Percentiles rank a stretch among this genome's conserved stretches.
phyloP scores from a whole-genome alignment of 306 rosid species.

The Cucumis melo region DNA sequence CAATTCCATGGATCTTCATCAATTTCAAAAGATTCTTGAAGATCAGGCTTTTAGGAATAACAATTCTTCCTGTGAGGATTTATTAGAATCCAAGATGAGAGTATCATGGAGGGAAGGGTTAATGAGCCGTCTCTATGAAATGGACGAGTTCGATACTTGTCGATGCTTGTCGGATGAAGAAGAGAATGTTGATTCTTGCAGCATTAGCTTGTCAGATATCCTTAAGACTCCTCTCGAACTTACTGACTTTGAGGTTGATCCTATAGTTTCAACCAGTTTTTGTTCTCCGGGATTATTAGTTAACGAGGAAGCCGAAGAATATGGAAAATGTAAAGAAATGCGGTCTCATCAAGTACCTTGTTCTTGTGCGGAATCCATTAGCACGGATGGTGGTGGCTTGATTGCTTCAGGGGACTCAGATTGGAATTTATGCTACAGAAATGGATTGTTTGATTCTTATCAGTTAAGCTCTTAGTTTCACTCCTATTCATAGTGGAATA shows the following conservation, averaged over 20 bases:
- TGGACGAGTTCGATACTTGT: conserved; percentile 62
- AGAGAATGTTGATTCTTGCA: conserved; percentile 14
- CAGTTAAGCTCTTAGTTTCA: conserved; percentile 6
- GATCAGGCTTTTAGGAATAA: conserved; percentile 40
- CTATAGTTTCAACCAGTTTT: conserved; percentile 11
- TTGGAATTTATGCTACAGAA: conserved; percentile 45
- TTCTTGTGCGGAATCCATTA: conserved; percentile 52
- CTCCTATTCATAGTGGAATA: conserved; percentile 8
- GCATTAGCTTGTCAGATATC: conserved; percentile 10
- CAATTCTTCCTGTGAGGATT: conserved; percentile 29
- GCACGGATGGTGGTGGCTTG: conserved; percentile 53
- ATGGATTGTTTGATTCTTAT: conserved; percentile 30
- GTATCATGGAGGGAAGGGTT: conserved; percentile 73
- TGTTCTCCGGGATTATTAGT: conserved; percentile 8
- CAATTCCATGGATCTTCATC: conserved; percentile 37
- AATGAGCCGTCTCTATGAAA: conserved; percentile 38
- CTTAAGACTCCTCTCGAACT: conserved; percentile 17
- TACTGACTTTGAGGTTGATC: conserved; percentile 9
- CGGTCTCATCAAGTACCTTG: conserved; percentile 13
- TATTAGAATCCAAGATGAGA: conserved; percentile 45
- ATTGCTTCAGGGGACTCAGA: conserved; percentile 61
- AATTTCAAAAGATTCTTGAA: conserved; percentile 34
- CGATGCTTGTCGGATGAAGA: conserved; percentile 77
- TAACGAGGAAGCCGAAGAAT: conserved; percentile 16
- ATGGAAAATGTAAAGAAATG: conserved; percentile 16